Conservation (phyloP, 768 basidiomycete species). For the Exidia glandulosa region DNA sequence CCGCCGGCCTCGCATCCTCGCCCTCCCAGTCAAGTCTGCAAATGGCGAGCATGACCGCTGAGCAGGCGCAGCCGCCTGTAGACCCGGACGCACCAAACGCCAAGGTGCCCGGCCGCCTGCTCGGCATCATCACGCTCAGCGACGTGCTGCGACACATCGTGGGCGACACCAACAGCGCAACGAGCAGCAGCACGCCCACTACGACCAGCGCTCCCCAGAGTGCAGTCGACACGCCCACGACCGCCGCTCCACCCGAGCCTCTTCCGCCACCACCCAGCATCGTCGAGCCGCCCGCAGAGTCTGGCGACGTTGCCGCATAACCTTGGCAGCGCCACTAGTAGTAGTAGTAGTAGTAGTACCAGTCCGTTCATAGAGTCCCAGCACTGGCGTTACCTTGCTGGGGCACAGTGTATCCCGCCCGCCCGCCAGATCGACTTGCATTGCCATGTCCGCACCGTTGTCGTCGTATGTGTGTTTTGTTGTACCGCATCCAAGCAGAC, state of each 20-base stretch:
- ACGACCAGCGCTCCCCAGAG: background rate
- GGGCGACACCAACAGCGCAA: slow-evolving; percentile 31
- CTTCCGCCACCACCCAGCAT: background rate
- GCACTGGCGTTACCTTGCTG: no score
- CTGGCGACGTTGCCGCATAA: background rate
- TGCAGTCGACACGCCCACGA: background rate
- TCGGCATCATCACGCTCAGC: slow-evolving; percentile 81
- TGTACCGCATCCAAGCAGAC: background rate
- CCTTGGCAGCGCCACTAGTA: background rate
- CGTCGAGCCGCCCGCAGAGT: background rate
- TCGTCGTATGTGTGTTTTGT: background rate
- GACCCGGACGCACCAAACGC: background rate
- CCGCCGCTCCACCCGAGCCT: background rate
- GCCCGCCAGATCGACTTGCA: background rate
- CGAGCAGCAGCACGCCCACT: no score
- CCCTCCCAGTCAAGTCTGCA: background rate
- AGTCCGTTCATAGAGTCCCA: no score
- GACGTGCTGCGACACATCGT: slow-evolving; percentile 82
- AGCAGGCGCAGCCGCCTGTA: background rate
- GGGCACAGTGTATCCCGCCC: background rate
- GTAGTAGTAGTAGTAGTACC: no score
- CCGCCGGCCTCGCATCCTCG: background rate
- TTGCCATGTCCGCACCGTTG: background rate
- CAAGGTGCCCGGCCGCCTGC: slow-evolving; percentile 40
- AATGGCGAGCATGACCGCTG: background rate